phyloP scores from a whole-genome alignment of 2,329 filamentous ascomycete species.

The Seiridium cupressi region DNA sequence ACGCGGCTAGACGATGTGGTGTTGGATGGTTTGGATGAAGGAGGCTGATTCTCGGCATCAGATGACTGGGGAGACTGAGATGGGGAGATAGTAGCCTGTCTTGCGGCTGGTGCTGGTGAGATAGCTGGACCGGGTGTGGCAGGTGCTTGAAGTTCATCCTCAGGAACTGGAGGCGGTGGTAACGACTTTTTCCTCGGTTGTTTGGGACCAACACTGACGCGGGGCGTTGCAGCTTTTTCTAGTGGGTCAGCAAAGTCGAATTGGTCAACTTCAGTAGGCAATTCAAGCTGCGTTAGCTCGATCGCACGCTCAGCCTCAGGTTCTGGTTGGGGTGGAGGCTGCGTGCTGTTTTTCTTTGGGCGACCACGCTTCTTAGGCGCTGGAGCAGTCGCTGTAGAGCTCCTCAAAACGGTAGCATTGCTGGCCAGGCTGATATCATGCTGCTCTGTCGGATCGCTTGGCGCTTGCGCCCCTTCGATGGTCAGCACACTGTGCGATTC shows the following conservation, averaged over 20 bases:
- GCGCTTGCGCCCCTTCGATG: constrained; percentile 11
- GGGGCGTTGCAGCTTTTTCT: constrained; percentile 19
- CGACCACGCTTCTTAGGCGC: constrained; percentile 31
- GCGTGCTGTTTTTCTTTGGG: constrained; percentile 27
- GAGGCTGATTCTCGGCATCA: constrained; percentile 77
- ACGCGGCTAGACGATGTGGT: constrained; percentile 46
- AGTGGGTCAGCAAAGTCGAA: constrained; percentile 20
- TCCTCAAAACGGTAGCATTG: constrained; percentile 40
- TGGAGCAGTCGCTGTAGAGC: constrained; percentile 17
- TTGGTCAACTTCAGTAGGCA: constrained; percentile 14
- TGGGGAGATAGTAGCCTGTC: constrained; percentile 55
- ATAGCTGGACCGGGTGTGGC: constrained; percentile 40
- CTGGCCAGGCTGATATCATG: constrained; percentile 39
- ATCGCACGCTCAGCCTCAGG: constrained; percentile 17
- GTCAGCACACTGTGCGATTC: constrained; percentile 11
- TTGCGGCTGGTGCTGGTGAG: constrained; percentile 47
- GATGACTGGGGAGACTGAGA: constrained; percentile 73
- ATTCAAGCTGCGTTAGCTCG: constrained; percentile 15
- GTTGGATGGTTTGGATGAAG: constrained; percentile 60
- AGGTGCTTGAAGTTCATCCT: constrained; percentile 25
- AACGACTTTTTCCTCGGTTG: constrained; percentile 22
- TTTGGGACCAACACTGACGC: constrained; percentile 10
- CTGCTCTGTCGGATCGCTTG: constrained; percentile 23
- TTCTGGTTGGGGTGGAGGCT: constrained; percentile 3
- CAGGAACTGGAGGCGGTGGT: constrained; percentile 23